These are phyloP conservation scores for Ochromonas danica DNA, from an alignment of 108 stramenopile species.

Conservation along the genomic window DNA sequence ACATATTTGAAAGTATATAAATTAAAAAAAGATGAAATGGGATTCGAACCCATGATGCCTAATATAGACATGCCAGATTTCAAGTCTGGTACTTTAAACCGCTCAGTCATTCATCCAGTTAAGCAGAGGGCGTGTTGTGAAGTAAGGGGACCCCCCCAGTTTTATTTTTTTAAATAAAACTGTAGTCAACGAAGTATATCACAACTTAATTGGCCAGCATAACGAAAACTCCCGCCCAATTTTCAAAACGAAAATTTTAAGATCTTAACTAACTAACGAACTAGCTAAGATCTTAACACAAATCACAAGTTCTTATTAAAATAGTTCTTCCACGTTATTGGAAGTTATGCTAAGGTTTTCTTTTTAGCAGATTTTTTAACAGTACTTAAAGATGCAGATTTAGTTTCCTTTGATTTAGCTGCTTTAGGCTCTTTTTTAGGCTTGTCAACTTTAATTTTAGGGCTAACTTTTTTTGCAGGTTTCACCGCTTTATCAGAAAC, in stretches of 20 bases:
- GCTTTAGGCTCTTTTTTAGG: constrained; percentile 15
- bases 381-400: constrained; percentile 17
- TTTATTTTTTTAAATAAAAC: constrained; percentile 26
- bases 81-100: constrained; percentile 22
- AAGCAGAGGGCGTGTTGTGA: background rate
- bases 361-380: constrained; percentile 17
- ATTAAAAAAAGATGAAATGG: constrained; percentile 30
- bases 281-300: constrained; percentile 16
- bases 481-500: constrained; percentile 10
- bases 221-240: background rate
- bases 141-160: background rate
- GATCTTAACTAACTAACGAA: constrained; percentile 18
- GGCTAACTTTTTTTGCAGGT: constrained; percentile 15
- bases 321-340: constrained; percentile 16
- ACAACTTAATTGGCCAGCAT: background rate
- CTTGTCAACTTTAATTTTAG: constrained; percentile 17
- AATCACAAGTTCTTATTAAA: constrained; percentile 10
- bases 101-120: constrained; percentile 18
- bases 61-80: constrained; percentile 2
- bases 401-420: constrained; percentile 17
- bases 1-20: constrained; percentile 33
- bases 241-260: constrained; percentile 8
- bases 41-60: constrained; percentile 43
- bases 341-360: constrained; percentile 16
- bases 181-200: background rate